Conservation (phyloP, 495 filamentous ascomycete genomes). For the Tuber indicum region DNA sequence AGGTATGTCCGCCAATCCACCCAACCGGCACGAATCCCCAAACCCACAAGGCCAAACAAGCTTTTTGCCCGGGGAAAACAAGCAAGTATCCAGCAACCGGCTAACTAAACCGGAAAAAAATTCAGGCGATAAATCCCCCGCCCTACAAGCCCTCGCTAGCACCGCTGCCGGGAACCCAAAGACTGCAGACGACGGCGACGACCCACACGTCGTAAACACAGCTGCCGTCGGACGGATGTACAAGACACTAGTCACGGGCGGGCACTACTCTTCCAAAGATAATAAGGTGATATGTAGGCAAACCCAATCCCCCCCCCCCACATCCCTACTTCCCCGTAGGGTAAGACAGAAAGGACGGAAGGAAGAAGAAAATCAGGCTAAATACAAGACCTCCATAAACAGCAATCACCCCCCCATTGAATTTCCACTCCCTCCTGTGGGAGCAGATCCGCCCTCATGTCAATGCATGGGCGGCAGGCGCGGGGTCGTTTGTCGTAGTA, state of each 20-base stretch:
- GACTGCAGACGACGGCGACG: slow-evolving; percentile 44
- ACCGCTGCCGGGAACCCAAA: slow-evolving; percentile 55
- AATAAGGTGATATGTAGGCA: slow-evolving; percentile 55
- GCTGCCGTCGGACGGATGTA: slow-evolving; percentile 75
- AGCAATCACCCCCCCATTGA: slow-evolving; percentile 65
- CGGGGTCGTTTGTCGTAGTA: slow-evolving; percentile 73
- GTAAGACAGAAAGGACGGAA: not conserved
- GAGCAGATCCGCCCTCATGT: slow-evolving; percentile 66
- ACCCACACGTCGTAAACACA: slow-evolving; percentile 53
- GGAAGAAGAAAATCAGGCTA: slow-evolving; percentile 4
- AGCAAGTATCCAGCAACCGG: not conserved
- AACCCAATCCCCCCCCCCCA: slow-evolving; percentile 4
- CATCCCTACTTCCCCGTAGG: not conserved
- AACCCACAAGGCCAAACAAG: slow-evolving; percentile 6
- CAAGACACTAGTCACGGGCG: slow-evolving; percentile 80
- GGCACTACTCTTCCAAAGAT: slow-evolving; percentile 64
- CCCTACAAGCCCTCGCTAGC: slow-evolving; percentile 62
- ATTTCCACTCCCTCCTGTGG: slow-evolving; percentile 73
- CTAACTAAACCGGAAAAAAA: not conserved
- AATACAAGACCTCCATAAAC: slow-evolving; percentile 28
- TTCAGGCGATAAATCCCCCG: slow-evolving; percentile 57
- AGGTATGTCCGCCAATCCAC: slow-evolving; percentile 39
- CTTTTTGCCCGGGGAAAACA: slow-evolving; percentile 7
- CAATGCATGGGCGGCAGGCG: slow-evolving; percentile 77
- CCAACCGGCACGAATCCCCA: not conserved